Evolutionary conservation across 2,329 filamentous ascomycete genomes (phyloP).

Genomic region (Pezicula neosporulosa): DNA sequence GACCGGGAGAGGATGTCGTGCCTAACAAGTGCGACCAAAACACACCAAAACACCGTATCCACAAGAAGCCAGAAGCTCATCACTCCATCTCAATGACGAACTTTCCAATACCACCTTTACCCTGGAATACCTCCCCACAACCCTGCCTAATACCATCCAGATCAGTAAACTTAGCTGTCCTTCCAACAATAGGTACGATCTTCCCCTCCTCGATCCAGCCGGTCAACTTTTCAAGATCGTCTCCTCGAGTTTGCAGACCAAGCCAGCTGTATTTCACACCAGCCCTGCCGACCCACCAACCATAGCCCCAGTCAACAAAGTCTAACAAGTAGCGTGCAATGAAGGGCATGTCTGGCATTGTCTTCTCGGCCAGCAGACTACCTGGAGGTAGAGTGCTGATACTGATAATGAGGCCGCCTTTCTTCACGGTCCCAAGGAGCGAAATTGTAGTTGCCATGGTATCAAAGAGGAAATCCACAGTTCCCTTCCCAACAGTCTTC

Average conservation of each 20-base stretch:
- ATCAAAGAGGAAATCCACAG: constrained; percentile 41
- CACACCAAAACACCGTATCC: background rate
- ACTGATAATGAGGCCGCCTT: constrained; percentile 31
- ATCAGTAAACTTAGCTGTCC: constrained; percentile 29
- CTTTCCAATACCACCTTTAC: constrained; percentile 38
- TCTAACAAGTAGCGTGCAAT: constrained; percentile 25
- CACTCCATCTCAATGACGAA: constrained; percentile 31
- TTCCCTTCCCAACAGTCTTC: constrained; percentile 27
- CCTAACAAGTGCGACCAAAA: too few species aligned
- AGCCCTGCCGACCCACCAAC: constrained; percentile 28
- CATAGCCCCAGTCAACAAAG: constrained; percentile 27
- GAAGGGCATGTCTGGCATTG: constrained; percentile 22
- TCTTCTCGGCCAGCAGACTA: constrained; percentile 28
- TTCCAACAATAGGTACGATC: constrained; percentile 32
- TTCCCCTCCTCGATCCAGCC: constrained; percentile 26
- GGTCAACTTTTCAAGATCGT: constrained; percentile 29
- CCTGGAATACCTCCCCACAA: constrained; percentile 32
- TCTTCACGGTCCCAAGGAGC: constrained; percentile 33
- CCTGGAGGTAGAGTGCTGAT: constrained; percentile 34
- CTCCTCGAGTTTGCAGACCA: constrained; percentile 29
- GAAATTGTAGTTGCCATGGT: constrained; percentile 33
- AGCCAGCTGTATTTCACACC: constrained; percentile 34
- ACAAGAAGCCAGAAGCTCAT: background rate
- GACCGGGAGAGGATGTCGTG: too few species aligned
- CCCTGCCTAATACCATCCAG: constrained; percentile 33